Evolutionary conservation across 2,329 filamentous ascomycete genomes (phyloP).

Genomic region (Zasmidium angulare): DNA sequence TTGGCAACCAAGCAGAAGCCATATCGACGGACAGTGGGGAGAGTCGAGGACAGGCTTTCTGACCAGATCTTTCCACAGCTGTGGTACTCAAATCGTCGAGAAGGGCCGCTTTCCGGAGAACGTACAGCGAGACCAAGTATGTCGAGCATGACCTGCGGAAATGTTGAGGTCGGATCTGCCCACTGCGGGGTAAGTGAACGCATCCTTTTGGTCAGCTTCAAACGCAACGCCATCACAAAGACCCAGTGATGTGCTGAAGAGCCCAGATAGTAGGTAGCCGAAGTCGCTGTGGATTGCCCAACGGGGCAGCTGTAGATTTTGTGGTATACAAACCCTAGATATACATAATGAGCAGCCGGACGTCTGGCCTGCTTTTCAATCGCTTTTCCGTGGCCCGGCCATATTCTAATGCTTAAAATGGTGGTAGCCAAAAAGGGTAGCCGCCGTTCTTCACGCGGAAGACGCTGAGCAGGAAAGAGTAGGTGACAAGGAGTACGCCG

Average conservation of each 20-base stretch:
- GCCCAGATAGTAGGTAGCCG: conserved; percentile 21
- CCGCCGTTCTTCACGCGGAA: conserved; percentile 94
- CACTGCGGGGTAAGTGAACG: conserved; percentile 43
- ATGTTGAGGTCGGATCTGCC: neutral
- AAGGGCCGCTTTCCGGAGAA: too few species aligned
- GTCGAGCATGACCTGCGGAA: too few species aligned
- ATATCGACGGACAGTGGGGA: conserved; percentile 2
- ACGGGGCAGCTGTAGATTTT: conserved; percentile 43
- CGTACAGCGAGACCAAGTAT: too few species aligned
- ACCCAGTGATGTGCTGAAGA: neutral
- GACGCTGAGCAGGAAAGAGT: conserved; percentile 90
- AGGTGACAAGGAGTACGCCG: conserved; percentile 73
- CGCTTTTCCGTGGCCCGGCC: neutral
- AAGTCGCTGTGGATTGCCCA: conserved; percentile 40
- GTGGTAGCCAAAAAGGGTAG: conserved; percentile 91
- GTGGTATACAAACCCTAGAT: conserved; percentile 23
- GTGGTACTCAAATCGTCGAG: conserved; percentile 43
- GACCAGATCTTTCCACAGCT: too few species aligned
- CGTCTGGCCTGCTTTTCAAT: neutral
- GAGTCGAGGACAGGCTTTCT: too few species aligned
- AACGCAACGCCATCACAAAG: neutral
- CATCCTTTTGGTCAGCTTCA: conserved; percentile 25
- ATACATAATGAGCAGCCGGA: neutral
- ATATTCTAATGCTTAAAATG: conserved; percentile 58
- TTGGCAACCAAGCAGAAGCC: conserved; percentile 23